phyloP scores from a whole-genome alignment of 108 stramenopile genomes.

The Cyclotella cryptica region DNA sequence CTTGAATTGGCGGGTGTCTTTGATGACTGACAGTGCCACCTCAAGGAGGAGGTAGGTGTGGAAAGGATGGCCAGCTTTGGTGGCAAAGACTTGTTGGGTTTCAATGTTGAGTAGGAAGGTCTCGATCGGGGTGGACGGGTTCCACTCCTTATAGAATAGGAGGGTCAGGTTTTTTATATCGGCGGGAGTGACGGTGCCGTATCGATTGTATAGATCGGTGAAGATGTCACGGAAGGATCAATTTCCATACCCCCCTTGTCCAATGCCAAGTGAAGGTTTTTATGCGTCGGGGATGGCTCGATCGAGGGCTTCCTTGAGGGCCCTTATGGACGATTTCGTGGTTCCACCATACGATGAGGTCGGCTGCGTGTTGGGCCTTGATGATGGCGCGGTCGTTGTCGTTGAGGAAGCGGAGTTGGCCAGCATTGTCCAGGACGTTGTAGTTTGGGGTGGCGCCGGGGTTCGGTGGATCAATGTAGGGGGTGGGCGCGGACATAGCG shows the following conservation, averaged over 20 bases:
- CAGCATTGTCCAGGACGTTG: background rate
- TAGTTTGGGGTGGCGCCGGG: background rate
- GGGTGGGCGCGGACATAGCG: background rate
- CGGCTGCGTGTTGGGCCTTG: background rate
- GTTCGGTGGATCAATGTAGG: background rate
- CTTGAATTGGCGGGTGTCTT: background rate
- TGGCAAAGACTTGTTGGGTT: conserved; percentile 6
- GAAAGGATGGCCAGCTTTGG: background rate
- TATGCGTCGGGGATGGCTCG: background rate
- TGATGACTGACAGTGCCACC: background rate
- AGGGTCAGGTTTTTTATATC: background rate
- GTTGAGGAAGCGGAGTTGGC: background rate
- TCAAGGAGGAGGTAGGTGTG: background rate
- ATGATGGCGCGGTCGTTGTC: conserved; percentile 4
- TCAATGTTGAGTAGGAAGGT: conserved; percentile 2
- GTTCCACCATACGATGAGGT: background rate
- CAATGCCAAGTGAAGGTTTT: background rate
- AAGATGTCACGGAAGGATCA: background rate
- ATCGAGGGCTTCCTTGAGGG: background rate
- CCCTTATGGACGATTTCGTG: background rate
- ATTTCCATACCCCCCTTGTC: background rate
- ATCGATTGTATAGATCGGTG: background rate
- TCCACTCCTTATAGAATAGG: background rate
- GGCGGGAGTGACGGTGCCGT: background rate
- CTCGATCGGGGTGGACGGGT: background rate